Base-by-base conservation (phyloP, 2,329 filamentous ascomycete species). In the Colletotrichum paranaense region DNA sequence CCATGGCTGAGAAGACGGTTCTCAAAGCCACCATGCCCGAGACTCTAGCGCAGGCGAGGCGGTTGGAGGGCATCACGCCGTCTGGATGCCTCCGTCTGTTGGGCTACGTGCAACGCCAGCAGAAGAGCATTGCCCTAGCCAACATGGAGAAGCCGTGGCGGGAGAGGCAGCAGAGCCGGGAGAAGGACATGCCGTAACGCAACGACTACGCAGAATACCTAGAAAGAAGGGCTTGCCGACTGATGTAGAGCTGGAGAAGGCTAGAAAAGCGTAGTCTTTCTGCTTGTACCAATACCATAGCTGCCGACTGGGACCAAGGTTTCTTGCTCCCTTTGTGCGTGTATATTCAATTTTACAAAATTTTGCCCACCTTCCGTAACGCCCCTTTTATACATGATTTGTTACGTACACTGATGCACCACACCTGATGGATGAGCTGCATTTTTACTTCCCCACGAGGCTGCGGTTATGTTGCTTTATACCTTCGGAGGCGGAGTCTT, bases 11-110 rank as follows among this genome's bases (percentile, higher is more conserved):
- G 85, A 92, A 90, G 82, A 87, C 90, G 32, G 88, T 92, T 4
- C 86, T 99, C 46, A 88, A 89, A 72, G 85, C 87, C 2, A 93
- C 94, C 1, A 86, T 90, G 64, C 97, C 97, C 0, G 94, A 97
- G 82, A 97, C 91, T 74, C 87, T 99, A 26, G 96, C 94, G 0
- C 97, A 98, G 88, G 96, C 96, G 38, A 88, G 95, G 62, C 86
- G 97, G 16, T 90, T 98, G 12, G 97, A 99, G 82, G 96, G 96
- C 4, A 86, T 93, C 74, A 92, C 91, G 24, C 90, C 91, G 0
- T 85, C 88, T 0, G 91, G 89, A 0, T 88, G 88, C 70, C 79
- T 92, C 56, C 83, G 90, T 67, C 79, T 97, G 74, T 82, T 96
- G 70, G 87, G 86, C 28, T 89, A 90, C 80, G 91, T 95, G n/a